Conservation (phyloP, 2,329 filamentous ascomycete species). For the Ophiostoma sp. region DNA sequence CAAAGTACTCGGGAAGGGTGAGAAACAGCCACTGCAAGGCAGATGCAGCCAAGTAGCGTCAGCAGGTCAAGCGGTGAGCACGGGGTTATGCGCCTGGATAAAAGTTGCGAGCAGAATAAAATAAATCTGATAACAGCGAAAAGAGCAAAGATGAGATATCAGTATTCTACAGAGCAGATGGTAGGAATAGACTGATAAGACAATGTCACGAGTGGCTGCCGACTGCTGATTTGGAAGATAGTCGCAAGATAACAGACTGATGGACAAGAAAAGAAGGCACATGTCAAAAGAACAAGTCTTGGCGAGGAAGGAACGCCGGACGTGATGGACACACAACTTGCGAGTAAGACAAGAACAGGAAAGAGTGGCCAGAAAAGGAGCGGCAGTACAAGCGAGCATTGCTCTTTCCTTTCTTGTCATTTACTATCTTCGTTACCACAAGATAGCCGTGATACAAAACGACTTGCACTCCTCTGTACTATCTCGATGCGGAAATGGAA, state of each 20-base stretch:
- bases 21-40: conserved; percentile 10
- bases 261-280: background rate
- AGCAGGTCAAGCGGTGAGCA: background rate
- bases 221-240: background rate
- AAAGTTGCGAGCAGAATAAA: background rate
- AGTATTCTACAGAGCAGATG: background rate
- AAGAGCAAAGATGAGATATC: background rate
- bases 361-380: background rate
- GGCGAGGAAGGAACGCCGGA: background rate
- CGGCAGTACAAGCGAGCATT: background rate
- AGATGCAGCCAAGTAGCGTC: conserved; percentile 8
- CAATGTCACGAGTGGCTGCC: background rate
- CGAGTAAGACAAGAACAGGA: background rate
- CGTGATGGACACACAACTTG: background rate
- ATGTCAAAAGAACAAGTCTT: background rate
- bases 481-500: background rate
- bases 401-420: background rate
- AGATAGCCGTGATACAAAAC: background rate
- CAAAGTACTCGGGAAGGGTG: conserved; percentile 9
- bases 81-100: background rate
- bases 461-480: background rate
- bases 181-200: background rate
- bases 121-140: background rate
- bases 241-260: background rate
- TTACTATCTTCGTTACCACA: background rate